Evolutionary conservation across 805 yeast species (phyloP).

Genomic region (Saturnispora besseyi): DNA sequence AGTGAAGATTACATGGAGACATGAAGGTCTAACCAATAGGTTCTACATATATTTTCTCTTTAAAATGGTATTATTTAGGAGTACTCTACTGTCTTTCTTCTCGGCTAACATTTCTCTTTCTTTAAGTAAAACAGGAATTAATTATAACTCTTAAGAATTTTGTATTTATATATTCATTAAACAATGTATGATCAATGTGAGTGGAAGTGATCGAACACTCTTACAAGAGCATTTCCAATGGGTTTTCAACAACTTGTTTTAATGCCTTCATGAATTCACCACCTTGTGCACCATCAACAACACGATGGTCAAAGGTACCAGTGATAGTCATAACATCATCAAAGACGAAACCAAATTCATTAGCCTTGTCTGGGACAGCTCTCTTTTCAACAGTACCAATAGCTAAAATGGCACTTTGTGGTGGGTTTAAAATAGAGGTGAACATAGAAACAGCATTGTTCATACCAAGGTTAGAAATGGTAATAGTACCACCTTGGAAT

Average conservation of each 20-base stretch:
- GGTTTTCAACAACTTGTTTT: conserved; percentile 89
- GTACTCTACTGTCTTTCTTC: too few species aligned
- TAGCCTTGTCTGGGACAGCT: conserved; percentile 86
- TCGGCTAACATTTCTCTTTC: too few species aligned
- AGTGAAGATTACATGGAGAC: too few species aligned
- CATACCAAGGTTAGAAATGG: conserved; percentile 99
- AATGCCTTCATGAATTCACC: conserved; percentile 94
- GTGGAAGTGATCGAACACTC: not conserved
- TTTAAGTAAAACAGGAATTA: not conserved
- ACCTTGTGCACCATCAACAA: conserved; percentile 95
- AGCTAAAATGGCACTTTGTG: conserved; percentile 91
- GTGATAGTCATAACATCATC: conserved; percentile 88
- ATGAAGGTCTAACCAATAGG: too few species aligned
- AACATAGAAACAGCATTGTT: conserved; percentile 85
- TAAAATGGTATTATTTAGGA: too few species aligned
- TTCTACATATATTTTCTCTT: too few species aligned
- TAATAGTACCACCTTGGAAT: conserved; percentile 98
- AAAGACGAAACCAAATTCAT: conserved; percentile 86
- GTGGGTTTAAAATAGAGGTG: conserved; percentile 97
- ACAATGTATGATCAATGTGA: not conserved
- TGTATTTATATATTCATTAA: not conserved
- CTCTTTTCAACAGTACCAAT: conserved; percentile 87
- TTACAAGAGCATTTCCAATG: conserved; percentile 82
- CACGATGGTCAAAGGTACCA: conserved; percentile 96
- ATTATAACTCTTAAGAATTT: not conserved